Percentiles rank a stretch among this genome's conserved stretches.
Conservation (phyloP, 2,329 filamentous ascomycete species). For the Alternaria sp. region DNA sequence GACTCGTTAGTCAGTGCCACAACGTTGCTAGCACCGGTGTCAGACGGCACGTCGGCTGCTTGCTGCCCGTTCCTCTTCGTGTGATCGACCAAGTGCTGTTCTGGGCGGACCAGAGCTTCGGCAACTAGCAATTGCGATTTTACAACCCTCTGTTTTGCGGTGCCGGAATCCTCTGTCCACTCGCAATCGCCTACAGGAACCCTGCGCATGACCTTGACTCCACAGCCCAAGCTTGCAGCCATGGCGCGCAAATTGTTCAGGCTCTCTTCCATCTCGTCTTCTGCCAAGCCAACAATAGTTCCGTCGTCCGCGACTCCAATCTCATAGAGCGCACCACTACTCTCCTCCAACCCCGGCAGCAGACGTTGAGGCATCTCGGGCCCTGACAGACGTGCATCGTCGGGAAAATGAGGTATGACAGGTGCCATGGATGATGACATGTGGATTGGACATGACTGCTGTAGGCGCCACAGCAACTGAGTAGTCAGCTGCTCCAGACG, state of each 20-base stretch:
- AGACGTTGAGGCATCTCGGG: constrained; percentile 62
- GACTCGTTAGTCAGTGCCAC: constrained; percentile 7
- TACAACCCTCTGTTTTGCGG: constrained; percentile 21
- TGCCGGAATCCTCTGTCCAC: constrained; percentile 63
- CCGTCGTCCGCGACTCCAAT: constrained; percentile 97
- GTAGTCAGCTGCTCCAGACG: constrained; percentile 91
- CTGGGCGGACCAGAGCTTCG: constrained; percentile 84
- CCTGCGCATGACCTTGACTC: constrained; percentile 79
- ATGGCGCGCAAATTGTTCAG: constrained; percentile 84
- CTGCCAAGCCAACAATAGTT: constrained; percentile 82
- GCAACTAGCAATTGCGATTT: constrained; percentile 76
- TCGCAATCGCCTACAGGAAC: constrained; percentile 87
- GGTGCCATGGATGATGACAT: constrained; percentile 77
- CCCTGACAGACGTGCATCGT: constrained; percentile 67
- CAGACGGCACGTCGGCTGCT: background rate
- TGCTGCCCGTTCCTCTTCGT: constrained; percentile 17
- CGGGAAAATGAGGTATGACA: constrained; percentile 76
- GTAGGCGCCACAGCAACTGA: constrained; percentile 90
- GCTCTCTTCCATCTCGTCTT: constrained; percentile 92
- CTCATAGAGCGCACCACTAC: constrained; percentile 90
- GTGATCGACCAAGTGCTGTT: constrained; percentile 36
- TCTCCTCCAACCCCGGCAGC: constrained; percentile 84
- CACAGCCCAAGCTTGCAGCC: constrained; percentile 90
- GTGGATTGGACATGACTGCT: constrained; percentile 93
- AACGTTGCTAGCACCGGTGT: background rate